Conservation (phyloP, 129 eudicot genomes). For the Artemisia tridentata region DNA sequence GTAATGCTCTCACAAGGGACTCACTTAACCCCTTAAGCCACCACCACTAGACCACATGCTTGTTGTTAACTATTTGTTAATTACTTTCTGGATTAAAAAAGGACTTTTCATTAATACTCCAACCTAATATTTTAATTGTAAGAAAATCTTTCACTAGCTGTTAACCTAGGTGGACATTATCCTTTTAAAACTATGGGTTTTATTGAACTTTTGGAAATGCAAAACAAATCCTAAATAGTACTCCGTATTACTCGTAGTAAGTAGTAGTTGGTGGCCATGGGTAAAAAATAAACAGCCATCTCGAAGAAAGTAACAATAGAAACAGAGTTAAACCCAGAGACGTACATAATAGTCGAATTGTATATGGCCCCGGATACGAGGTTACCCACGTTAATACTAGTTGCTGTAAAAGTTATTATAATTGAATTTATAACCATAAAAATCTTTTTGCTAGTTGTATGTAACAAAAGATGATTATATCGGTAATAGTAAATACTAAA, state of each 20-base stretch:
- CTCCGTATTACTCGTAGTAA: background rate
- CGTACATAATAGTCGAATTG: conserved; percentile 49
- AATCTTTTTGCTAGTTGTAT: background rate
- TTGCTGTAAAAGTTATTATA: conserved; percentile 43
- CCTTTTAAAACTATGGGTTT: too few relatives aligned
- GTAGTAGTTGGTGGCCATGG: conserved; percentile 2
- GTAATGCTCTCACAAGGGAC: too few relatives aligned
- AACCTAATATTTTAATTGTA: too few relatives aligned
- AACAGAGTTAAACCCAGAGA: conserved; percentile 68
- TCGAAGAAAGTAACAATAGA: conserved; percentile 41
- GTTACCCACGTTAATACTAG: conserved; percentile 62
- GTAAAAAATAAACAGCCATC: conserved; percentile 17
- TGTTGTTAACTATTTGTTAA: background rate
- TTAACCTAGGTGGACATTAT: too few relatives aligned
- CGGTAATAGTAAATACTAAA: too few relatives aligned
- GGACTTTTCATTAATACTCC: background rate
- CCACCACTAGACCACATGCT: too few relatives aligned
- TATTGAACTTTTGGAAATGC: too few relatives aligned
- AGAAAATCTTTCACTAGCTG: too few relatives aligned
- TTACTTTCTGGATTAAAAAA: too few relatives aligned
- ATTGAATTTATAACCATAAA: background rate
- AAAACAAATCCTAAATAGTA: too few relatives aligned
- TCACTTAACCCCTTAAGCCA: too few relatives aligned
- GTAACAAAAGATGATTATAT: too few relatives aligned
- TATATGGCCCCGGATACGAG: conserved; percentile 68